Conservation (phyloP, 75 land plant species). For the Picea sitchensis region DNA sequence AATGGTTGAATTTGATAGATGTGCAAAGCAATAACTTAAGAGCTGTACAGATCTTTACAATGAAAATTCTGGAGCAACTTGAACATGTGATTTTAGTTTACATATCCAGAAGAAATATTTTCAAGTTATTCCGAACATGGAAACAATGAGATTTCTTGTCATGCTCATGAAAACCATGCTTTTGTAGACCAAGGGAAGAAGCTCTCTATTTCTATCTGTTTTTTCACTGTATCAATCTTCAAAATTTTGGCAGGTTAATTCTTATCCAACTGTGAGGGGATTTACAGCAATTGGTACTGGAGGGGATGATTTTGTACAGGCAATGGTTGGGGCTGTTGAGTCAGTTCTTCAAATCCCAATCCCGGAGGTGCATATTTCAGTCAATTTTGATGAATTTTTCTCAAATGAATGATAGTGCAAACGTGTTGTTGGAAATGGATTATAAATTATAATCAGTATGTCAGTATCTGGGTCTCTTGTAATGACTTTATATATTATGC, state of each 20-base stretch:
- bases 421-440: neutral
- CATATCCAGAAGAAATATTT: neutral
- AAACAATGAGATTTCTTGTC: neutral
- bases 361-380: conserved; percentile 51
- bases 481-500: neutral
- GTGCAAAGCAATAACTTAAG: neutral
- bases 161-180: neutral
- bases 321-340: conserved; percentile 97
- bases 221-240: neutral
- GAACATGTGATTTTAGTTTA: neutral
- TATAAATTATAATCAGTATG: neutral
- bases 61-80: neutral
- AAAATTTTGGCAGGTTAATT: conserved; percentile 59
- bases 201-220: neutral
- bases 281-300: conserved; percentile 98
- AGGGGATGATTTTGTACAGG: conserved; percentile 97
- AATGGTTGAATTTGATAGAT: neutral
- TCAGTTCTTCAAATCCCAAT: conserved; percentile 80
- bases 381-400: neutral
- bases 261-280: conserved; percentile 82
- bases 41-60: neutral
- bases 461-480: neutral
- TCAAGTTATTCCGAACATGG: neutral
- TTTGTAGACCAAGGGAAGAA: neutral
- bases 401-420: neutral